A percentile compares a stretch with the other conserved stretches of the same genome.
Evolutionary conservation across 108 stramenopile species (phyloP).

Genomic region (Conticribra guillardii): DNA sequence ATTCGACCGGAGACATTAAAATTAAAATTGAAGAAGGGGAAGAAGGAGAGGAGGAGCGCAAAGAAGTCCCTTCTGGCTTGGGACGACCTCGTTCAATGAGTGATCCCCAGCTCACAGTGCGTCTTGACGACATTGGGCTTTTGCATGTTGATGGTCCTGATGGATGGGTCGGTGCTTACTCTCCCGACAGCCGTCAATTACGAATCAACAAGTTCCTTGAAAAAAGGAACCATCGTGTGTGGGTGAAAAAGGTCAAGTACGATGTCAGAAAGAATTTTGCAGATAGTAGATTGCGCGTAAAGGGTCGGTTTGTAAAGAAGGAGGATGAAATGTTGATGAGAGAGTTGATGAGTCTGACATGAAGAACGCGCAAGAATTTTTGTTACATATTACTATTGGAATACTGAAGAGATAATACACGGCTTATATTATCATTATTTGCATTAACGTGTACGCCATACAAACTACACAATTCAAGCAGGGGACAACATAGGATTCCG

Average conservation of each 20-base stretch:
- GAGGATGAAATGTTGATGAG: conserved; percentile 97
- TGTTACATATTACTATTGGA: conserved; percentile 1
- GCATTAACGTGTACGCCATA: too few relatives aligned
- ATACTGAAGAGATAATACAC: too few relatives aligned
- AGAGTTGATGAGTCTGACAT: conserved; percentile 91
- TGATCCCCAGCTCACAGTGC: conserved; percentile 77
- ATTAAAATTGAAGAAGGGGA: conserved; percentile 20
- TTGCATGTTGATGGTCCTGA: conserved; percentile 79
- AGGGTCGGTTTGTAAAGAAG: conserved; percentile 98
- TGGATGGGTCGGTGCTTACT: conserved; percentile 97
- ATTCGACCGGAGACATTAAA: conserved; percentile 24
- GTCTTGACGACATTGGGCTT: conserved; percentile 67
- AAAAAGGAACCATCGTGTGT: conserved; percentile 93
- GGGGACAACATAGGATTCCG: too few relatives aligned
- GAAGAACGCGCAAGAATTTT: neutral
- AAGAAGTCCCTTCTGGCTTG: conserved; percentile 67
- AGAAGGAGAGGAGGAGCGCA: conserved; percentile 43
- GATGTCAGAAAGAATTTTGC: conserved; percentile 99
- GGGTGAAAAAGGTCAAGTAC: conserved; percentile 98
- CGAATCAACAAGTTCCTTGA: conserved; percentile 91
- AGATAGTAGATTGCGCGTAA: conserved; percentile 94
- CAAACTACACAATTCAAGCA: too few relatives aligned
- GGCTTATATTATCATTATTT: too few relatives aligned
- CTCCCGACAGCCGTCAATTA: conserved; percentile 89
- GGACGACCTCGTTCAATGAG: conserved; percentile 84